Evolutionary conservation across 2,329 filamentous ascomycete genomes (phyloP), one percentile per base, ranked within the genome.

Genomic region (Cytospora mali): DNA sequence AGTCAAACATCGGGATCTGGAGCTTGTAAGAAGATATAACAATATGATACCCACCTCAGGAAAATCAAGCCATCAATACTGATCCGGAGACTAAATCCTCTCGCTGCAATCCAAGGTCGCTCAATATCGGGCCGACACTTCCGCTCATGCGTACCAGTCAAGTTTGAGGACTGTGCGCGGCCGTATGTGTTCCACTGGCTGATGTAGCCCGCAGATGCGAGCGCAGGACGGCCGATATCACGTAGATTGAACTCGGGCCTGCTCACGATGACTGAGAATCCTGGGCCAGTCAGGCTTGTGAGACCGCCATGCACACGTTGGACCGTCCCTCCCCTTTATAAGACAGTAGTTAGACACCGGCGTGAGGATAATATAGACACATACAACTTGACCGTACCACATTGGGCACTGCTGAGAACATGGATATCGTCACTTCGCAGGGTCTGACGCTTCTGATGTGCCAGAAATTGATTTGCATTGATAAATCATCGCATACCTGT

Each of bases 21-120:
- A 21, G 42, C 42, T 46, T 46, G 42, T 46, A 46, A 23, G 42
- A n/a, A 46, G 42, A 46, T n/a, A 5, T 23, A 21, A n/a, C 16
- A 46, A 23, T 46, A 46, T 46, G 42, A 46, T 46, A 46, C 42
- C 42, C 42, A 46, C n/a, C 42, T 46, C 42, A 46, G n/a, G 23
- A n/a, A 42, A 46, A 46, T 4, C 42, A 23, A 1, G 9, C 13
- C n/a, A 46, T 21, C n/a, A 23, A 46, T 23, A 23, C n/a, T 46
- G 13, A 23, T 23, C 18, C 3, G 42, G 42, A 42, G 21, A 23
- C 9, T 46, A 23, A 46, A 21, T 1, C 42, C 42, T 46, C 42
- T 23, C n/a, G 23, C n/a, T 46, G n/a, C 14, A 11, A 23, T 23
- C n/a, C n/a, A 46, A 10, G 7, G 42, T 11, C n/a, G 10, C 42